These are phyloP conservation scores for Candida ficus DNA, from an alignment of 805 yeast species.

Conservation along the genomic window DNA sequence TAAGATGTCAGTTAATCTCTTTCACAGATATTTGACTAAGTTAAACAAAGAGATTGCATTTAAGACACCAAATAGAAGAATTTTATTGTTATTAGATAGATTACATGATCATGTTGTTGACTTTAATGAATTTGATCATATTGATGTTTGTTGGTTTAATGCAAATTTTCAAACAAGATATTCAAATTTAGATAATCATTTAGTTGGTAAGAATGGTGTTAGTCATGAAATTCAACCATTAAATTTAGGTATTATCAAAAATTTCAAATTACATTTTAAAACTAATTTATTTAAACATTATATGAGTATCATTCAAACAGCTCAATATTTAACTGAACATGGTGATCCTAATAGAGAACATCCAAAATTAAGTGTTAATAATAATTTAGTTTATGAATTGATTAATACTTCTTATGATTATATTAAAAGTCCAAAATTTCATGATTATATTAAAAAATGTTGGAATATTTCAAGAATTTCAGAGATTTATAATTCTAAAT, in stretches of 20 bases:
- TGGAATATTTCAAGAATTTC: slow-evolving; percentile 7
- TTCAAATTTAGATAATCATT: slow-evolving; percentile 12
- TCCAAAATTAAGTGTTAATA: background rate
- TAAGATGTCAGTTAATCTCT: slow-evolving; percentile 19
- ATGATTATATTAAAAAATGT: slow-evolving; percentile 5
- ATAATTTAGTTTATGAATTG: slow-evolving; percentile 5
- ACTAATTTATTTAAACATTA: slow-evolving; percentile 14
- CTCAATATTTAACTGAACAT: background rate
- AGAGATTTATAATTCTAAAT: background rate
- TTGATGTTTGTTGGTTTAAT: slow-evolving; percentile 26
- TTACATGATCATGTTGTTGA: slow-evolving; percentile 33
- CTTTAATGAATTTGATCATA: slow-evolving; percentile 22
- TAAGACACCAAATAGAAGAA: slow-evolving; percentile 16
- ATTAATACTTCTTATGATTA: slow-evolving; percentile 2
- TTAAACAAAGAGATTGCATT: slow-evolving; percentile 10
- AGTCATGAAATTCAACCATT: slow-evolving; percentile 26
- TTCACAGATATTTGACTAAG: slow-evolving; percentile 16
- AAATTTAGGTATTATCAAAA: slow-evolving; percentile 29
- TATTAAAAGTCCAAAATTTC: background rate
- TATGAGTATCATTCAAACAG: slow-evolving; percentile 2
- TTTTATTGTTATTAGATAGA: slow-evolving; percentile 29
- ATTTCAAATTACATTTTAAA: slow-evolving; percentile 27
- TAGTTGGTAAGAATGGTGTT: slow-evolving; percentile 6
- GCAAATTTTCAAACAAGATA: slow-evolving; percentile 10
- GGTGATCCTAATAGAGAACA: background rate